These are phyloP conservation scores for Ramalina peruviana DNA, from an alignment of 495 filamentous ascomycete genomes.

Conservation along the genomic window DNA sequence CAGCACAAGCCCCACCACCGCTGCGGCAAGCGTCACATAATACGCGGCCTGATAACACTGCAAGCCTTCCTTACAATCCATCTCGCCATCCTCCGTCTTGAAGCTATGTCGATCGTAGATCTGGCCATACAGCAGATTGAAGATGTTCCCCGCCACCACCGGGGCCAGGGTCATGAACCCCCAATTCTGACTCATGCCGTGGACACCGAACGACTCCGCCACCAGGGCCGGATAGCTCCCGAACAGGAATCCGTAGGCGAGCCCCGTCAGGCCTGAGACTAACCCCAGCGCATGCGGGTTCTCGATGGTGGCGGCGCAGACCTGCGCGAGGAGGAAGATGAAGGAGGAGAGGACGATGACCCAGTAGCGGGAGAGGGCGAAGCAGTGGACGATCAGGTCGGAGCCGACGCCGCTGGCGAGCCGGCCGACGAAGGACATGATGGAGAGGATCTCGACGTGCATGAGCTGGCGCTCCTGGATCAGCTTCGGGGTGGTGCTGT, in stretches of 20 bases:
- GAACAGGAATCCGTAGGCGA: slow-evolving; percentile 90
- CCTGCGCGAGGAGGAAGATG: slow-evolving; percentile 70
- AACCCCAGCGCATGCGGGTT: slow-evolving; percentile 67
- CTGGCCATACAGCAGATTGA: slow-evolving; percentile 75
- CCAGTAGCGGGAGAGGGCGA: slow-evolving; percentile 76
- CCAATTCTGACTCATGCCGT: slow-evolving; percentile 85
- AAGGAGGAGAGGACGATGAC: slow-evolving; percentile 62
- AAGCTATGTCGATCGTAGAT: slow-evolving; percentile 72
- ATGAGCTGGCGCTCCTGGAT: slow-evolving; percentile 73
- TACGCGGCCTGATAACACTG: slow-evolving; percentile 75
- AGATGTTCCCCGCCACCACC: slow-evolving; percentile 73
- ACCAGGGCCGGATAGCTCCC: slow-evolving; percentile 88
- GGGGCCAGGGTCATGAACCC: slow-evolving; percentile 84
- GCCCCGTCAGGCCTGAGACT: slow-evolving; percentile 70
- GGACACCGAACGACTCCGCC: slow-evolving; percentile 80
- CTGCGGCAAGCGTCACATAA: slow-evolving; percentile 64
- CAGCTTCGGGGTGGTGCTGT: slow-evolving; percentile 54
- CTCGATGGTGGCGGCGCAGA: slow-evolving; percentile 61
- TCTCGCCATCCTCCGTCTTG: slow-evolving; percentile 49
- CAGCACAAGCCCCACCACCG: slow-evolving; percentile 51
- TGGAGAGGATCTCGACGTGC: slow-evolving; percentile 85
- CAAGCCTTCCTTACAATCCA: slow-evolving; percentile 65
- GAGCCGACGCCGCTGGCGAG: slow-evolving; percentile 75
- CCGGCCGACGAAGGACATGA: slow-evolving; percentile 71
- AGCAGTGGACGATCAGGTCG: slow-evolving; percentile 69